These are phyloP conservation scores for Emergomyces orientalis DNA, from an alignment of 2,329 filamentous ascomycete species.

Conservation along the genomic window DNA sequence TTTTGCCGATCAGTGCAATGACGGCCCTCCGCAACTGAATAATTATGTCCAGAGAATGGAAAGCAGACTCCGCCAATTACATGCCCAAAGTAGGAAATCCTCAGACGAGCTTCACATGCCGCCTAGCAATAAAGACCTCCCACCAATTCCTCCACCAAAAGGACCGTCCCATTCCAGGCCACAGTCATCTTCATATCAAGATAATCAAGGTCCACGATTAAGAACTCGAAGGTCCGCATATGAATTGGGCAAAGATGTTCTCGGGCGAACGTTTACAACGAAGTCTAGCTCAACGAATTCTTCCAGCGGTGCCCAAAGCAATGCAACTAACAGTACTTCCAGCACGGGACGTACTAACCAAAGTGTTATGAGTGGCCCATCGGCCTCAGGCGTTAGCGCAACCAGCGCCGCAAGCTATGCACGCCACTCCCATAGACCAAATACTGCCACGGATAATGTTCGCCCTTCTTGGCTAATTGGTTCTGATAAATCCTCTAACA, in stretches of 20 bases:
- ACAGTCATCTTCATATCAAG: slow-evolving; percentile 34
- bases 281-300: slow-evolving; percentile 78
- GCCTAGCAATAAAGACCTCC: slow-evolving; percentile 42
- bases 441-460: slow-evolving; percentile 32
- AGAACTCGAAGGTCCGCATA: slow-evolving; percentile 49
- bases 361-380: slow-evolving; percentile 88
- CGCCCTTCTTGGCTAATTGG: slow-evolving; percentile 33
- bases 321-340: slow-evolving; percentile 53
- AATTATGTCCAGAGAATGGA: slow-evolving; percentile 94
- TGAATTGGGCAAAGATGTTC: slow-evolving; percentile 59
- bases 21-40: slow-evolving; percentile 61
- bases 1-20: slow-evolving; percentile 44
- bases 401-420: slow-evolving; percentile 93
- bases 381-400: slow-evolving; percentile 82
- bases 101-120: slow-evolving; percentile 45
- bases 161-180: slow-evolving; percentile 34
- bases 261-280: slow-evolving; percentile 74
- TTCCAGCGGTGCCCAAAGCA: slow-evolving; percentile 62
- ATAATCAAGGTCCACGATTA: slow-evolving; percentile 27
- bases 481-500: slow-evolving; percentile 24
- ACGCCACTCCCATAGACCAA: slow-evolving; percentile 54
- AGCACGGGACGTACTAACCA: slow-evolving; percentile 70
- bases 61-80: slow-evolving; percentile 62
- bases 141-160: slow-evolving; percentile 54
- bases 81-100: slow-evolving; percentile 37